Percentiles rank a stretch among this genome's conserved stretches.
These are phyloP conservation scores for Stereum hirsutum DNA, from an alignment of 1,284 basidiomycete genomes.

Conservation along the genomic window DNA sequence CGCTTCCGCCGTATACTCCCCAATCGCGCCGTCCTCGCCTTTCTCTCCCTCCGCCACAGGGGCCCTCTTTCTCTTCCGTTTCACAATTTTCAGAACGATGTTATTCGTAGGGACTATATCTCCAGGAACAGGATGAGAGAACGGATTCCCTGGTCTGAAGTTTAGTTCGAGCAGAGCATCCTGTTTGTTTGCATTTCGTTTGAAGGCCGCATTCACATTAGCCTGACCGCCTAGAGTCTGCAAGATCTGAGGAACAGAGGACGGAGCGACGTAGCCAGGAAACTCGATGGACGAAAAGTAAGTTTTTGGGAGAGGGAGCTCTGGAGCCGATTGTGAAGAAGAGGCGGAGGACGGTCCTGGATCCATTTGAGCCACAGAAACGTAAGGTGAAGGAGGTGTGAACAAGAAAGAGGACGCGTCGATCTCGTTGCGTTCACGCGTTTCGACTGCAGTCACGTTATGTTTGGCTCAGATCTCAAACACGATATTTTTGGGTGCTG, in stretches of 20 bases:
- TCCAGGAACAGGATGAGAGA: slow-evolving; percentile 76
- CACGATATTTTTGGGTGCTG: no score
- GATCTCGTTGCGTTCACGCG: no score
- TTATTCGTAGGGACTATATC: slow-evolving; percentile 71
- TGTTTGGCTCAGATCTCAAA: no score
- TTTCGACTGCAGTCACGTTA: no score
- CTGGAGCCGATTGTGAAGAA: slow-evolving; percentile 22
- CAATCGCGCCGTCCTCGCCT: slow-evolving; percentile 33
- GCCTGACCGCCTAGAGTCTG: slow-evolving; percentile 59
- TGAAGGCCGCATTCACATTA: slow-evolving; percentile 69
- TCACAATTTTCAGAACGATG: slow-evolving; percentile 73
- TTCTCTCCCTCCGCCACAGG: slow-evolving; percentile 11
- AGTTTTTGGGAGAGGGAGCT: slow-evolving; percentile 44
- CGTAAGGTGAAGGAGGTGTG: no score
- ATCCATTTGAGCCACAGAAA: no score
- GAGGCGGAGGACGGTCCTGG: not conserved
- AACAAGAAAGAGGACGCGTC: no score
- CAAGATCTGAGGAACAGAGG: slow-evolving; percentile 58
- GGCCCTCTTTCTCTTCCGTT: slow-evolving; percentile 44
- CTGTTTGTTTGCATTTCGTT: slow-evolving; percentile 44
- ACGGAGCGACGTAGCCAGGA: slow-evolving; percentile 70
- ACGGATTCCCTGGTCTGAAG: slow-evolving; percentile 63
- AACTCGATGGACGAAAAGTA: slow-evolving; percentile 82
- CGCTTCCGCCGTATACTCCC: slow-evolving; percentile 75
- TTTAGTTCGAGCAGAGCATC: slow-evolving; percentile 67